Base-by-base conservation (phyloP, 2,329 filamentous ascomycete genomes). In the Botrytis fabae region DNA sequence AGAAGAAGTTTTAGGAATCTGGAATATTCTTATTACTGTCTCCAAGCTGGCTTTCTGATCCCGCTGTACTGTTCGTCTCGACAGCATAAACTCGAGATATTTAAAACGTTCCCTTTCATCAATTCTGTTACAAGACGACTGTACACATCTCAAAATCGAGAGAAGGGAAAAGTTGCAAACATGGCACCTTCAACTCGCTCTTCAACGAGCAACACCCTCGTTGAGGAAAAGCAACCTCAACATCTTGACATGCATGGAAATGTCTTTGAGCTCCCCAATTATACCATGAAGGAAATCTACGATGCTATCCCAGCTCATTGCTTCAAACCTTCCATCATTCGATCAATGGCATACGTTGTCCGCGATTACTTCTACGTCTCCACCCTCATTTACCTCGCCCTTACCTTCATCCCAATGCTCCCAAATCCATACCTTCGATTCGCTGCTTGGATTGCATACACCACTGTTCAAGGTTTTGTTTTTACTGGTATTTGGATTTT, bases 401-500 rank as follows among this genome's bases (percentile, higher is more conserved):
- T 89, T 65, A 86, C 83, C 75, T 88, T 85, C 80, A 89, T 90
- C 79, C 87, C 69, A 65, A 79, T 81, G 69, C 83, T 90, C 72
- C 82, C 84, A 74, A 83, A 85, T 75, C 78, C 82, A 48, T 79
- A 80, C 74, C 80, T 85, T 61, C 86, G 88, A 74, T 80, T 83
- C 74, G 79, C 82, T 20, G 86, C 87, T 73, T 92, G 89, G 89
- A 82, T 83, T 38, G 81, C 83, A 65, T 92, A 93, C 80, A 88
- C 88, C 76, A 91, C 89, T 80, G 79, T 89, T 57, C 89, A 92
- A 82, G 91, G 91, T 70, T 87, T 91, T 61, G 84, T 92, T 77
- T 89, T 89, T 80, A 92, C 90, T 7, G 91, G 91, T 9, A 84
- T 93, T 79, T 93, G 91, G 91, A 90, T 92, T 77, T 84, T 93